Percentiles rank a stretch among this genome's conserved stretches.
Conservation (phyloP, 2,329 filamentous ascomycete genomes). For the Exophiala dermatitidis region DNA sequence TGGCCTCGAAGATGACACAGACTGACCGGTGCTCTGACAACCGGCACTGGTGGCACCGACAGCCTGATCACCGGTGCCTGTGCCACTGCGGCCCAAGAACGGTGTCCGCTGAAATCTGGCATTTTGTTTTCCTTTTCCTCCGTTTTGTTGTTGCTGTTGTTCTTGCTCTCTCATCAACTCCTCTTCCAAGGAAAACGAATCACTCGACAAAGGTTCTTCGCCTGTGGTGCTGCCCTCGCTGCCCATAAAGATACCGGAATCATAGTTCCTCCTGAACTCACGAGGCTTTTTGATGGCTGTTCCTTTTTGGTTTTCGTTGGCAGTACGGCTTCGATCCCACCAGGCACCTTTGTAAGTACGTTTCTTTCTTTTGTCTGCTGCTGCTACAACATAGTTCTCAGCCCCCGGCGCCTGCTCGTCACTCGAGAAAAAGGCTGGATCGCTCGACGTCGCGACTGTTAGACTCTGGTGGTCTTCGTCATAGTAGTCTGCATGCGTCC, state of each 20-base stretch:
- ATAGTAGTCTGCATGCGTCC: conserved; percentile 31
- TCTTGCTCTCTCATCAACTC: conserved; percentile 28
- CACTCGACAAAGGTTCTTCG: conserved; percentile 31
- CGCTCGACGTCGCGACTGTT: conserved; percentile 26
- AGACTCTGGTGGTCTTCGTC: conserved; percentile 2
- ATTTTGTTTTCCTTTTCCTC: too few species aligned
- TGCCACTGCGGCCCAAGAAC: too few species aligned
- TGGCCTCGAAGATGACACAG: too few species aligned
- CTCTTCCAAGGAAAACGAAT: conserved; percentile 37
- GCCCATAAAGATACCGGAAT: conserved; percentile 44
- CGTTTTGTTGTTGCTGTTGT: background rate
- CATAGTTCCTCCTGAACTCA: conserved; percentile 40
- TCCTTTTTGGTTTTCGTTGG: background rate
- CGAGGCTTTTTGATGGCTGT: conserved; percentile 32
- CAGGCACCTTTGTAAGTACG: conserved; percentile 24
- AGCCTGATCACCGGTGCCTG: too few species aligned
- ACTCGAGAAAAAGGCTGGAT: conserved; percentile 43
- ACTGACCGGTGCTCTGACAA: background rate
- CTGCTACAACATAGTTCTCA: conserved; percentile 33
- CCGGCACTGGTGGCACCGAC: background rate
- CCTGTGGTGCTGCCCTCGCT: conserved; percentile 35
- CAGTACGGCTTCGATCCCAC: conserved; percentile 20
- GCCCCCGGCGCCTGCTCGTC: conserved; percentile 41
- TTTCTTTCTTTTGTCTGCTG: conserved; percentile 20
- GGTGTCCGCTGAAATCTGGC: too few species aligned